Base-by-base conservation (phyloP, 176 grass and related monocot genomes). In the Carex myosuroides region DNA sequence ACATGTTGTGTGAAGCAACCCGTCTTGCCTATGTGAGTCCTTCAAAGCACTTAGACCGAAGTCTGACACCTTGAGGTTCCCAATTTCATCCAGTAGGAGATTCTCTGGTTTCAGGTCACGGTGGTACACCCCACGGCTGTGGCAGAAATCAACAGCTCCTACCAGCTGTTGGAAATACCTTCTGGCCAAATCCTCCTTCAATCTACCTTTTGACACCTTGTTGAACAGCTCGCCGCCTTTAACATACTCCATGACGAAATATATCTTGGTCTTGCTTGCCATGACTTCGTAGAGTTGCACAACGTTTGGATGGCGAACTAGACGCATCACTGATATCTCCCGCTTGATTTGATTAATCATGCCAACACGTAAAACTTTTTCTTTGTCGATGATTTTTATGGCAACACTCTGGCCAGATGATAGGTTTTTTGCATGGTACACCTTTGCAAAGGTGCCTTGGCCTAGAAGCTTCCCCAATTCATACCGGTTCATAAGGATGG, bases 211-310 rank as follows among this genome's bases (percentile, higher is more conserved):
- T 13, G 92, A 81, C 11, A 97, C 87, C 63, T 74, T 87, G 59
- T 60, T 82, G 84, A 94, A 97, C 13, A 97, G 94, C 84, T 97
- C 94, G 2, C 92, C 90, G 0, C 94, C 92, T 10, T 86, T 85
- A 52, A 97, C 88, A 17, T 97, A 97, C 87, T 97, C 94, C 90
- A 97, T 94, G 18, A 89, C 87, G 2, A 94, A 97, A 85, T 94
- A 97, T 85, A 97, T 97, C 85, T 92, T 94, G 81, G 77, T 91
- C 88, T 94, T 97, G 87, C 87, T 97, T 68, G 94, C 94, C 94
- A 97, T 97, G 78, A 94, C 92, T 88, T 97, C 94, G 1, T 94
- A 90, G 24, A 97, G 92, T 76, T 97, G 94, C 37, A 97, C 92
- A 22, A 97, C 59, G 17, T 97, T 92, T 58, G 92, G 92, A 44